Percentiles rank a stretch among this genome's conserved stretches.
Evolutionary conservation across 2,329 filamentous ascomycete species (phyloP).

Genomic region (Didymella glomerata): DNA sequence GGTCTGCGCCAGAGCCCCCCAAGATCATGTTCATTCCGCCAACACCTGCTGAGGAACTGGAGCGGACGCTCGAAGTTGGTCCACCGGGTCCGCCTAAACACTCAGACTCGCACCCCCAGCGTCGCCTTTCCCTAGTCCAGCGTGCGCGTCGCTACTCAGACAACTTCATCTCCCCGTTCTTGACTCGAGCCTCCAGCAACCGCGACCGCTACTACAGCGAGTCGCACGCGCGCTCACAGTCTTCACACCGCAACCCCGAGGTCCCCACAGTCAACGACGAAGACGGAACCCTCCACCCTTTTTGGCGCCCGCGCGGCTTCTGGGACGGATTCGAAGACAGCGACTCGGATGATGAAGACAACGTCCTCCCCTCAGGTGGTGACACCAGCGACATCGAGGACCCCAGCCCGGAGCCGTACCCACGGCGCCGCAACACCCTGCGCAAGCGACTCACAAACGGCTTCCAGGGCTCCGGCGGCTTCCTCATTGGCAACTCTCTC

Average conservation of each 20-base stretch:
- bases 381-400: slow-evolving; percentile 56
- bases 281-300: slow-evolving; percentile 64
- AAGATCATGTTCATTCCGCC: slow-evolving; percentile 64
- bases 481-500: slow-evolving; percentile 64
- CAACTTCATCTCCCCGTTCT: slow-evolving; percentile 54
- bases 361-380: slow-evolving; percentile 54
- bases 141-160: slow-evolving; percentile 58
- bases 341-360: slow-evolving; percentile 48
- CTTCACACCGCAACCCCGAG: slow-evolving; percentile 29
- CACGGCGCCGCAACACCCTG: slow-evolving; percentile 33
- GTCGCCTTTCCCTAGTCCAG: slow-evolving; percentile 54
- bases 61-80: slow-evolving; percentile 51
- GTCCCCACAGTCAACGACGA: slow-evolving; percentile 45
- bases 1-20: slow-evolving; percentile 65
- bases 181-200: slow-evolving; percentile 43
- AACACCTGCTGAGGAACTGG: slow-evolving; percentile 59
- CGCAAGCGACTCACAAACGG: slow-evolving; percentile 47
- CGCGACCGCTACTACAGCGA: slow-evolving; percentile 36
- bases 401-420: slow-evolving; percentile 25
- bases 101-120: slow-evolving; percentile 48
- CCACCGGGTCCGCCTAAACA: slow-evolving; percentile 41
- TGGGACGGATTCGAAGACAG: slow-evolving; percentile 65
- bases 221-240: slow-evolving; percentile 26
- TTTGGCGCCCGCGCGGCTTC: slow-evolving; percentile 70
- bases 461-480: slow-evolving; percentile 55